Conservation (phyloP, 1,284 basidiomycete genomes). For the Cryptococcus sp. region DNA sequence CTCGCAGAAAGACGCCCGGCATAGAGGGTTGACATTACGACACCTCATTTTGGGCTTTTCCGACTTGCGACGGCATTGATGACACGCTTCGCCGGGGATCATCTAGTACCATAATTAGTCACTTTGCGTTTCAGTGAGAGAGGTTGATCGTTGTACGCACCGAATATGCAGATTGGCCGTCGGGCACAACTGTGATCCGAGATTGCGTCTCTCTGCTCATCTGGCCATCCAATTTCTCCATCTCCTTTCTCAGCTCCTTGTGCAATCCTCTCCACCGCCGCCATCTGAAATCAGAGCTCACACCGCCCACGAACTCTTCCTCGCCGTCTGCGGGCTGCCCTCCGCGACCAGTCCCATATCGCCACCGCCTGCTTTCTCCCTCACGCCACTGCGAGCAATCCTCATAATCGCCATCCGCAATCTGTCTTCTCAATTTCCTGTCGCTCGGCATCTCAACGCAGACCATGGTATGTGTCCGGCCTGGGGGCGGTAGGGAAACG, state of each 20-base stretch:
- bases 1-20: conserved; percentile 38
- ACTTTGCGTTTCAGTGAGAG: no score
- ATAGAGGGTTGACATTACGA: conserved; percentile 38
- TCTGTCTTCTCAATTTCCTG: conserved; percentile 21
- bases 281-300: conserved; percentile 33
- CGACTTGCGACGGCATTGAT: conserved; percentile 47
- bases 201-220: conserved; percentile 19
- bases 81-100: conserved; percentile 38
- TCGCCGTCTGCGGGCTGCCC: conserved; percentile 20
- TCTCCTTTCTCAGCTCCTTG: conserved; percentile 24
- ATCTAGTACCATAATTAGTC: conserved; percentile 11
- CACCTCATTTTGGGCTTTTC: conserved; percentile 49
- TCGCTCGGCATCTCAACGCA: conserved; percentile 41
- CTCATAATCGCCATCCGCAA: conserved; percentile 35
- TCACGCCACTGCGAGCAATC: conserved; percentile 28
- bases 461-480: conserved; percentile 35
- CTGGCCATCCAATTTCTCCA: conserved; percentile 19
- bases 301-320: conserved; percentile 25
- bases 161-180: conserved; percentile 29
- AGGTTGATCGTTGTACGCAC: conserved; percentile 12
- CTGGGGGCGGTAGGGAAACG: conserved; percentile 27
- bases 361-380: conserved; percentile 39
- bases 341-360: conserved; percentile 29
- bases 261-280: conserved; percentile 28
- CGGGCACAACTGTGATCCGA: background rate